These are phyloP conservation scores for Fusarium sp. DNA, from an alignment of 2,329 filamentous ascomycete species.

Conservation along the genomic window DNA sequence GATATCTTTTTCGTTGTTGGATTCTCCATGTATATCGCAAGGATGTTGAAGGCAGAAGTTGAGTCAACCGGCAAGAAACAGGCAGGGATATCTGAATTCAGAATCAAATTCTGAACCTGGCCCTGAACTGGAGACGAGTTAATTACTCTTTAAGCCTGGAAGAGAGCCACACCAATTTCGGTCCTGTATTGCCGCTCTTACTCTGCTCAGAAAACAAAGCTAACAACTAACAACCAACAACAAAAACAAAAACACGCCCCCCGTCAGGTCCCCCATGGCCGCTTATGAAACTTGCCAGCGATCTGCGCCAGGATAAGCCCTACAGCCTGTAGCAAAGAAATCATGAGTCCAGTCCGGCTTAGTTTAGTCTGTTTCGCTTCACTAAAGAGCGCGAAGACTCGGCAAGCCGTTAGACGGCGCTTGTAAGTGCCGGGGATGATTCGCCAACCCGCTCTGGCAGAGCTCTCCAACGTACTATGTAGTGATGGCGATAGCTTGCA, in stretches of 20 bases:
- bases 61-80: conserved; percentile 1
- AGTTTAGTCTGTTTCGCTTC: conserved; percentile 17
- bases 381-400: conserved; percentile 26
- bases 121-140: conserved; percentile 1
- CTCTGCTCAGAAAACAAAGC: conserved; percentile 7
- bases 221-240: conserved; percentile 20
- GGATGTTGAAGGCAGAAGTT: conserved; percentile 11
- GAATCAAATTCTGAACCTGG: conserved; percentile 1
- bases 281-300: conserved; percentile 37
- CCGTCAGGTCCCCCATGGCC: conserved; percentile 1
- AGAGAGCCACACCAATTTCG: conserved; percentile 7
- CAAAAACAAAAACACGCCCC: conserved; percentile 12
- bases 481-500: not conserved
- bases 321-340: conserved; percentile 22
- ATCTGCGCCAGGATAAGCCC: conserved; percentile 41
- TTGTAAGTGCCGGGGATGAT: conserved; percentile 33
- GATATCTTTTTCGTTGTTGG: conserved; percentile 7
- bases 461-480: conserved; percentile 2
- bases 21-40: conserved; percentile 9
- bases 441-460: conserved; percentile 13
- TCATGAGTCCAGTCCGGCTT: not conserved
- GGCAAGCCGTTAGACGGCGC: conserved; percentile 30
- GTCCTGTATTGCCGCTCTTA: conserved; percentile 9
- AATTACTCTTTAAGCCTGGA: conserved; percentile 21
- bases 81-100: conserved; percentile 2